These are phyloP conservation scores for Fusarium transvaalense DNA, from an alignment of 2,329 filamentous ascomycete genomes.

Conservation along the genomic window DNA sequence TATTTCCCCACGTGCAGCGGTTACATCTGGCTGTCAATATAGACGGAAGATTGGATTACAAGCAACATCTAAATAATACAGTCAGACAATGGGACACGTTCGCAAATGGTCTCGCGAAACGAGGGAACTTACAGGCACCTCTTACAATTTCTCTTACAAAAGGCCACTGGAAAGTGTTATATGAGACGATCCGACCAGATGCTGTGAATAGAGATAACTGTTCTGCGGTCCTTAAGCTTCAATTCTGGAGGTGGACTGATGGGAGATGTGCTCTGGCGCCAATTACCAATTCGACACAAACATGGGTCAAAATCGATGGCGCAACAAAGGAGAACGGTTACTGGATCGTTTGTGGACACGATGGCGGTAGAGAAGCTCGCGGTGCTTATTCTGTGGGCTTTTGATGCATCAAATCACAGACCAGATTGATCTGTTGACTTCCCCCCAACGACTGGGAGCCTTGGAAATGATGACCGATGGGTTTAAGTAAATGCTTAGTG, in stretches of 20 bases:
- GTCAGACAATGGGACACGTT: background rate
- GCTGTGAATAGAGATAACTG: background rate
- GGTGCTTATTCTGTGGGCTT: too few relatives aligned
- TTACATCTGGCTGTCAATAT: background rate
- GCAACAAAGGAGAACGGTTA: background rate
- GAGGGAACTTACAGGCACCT: background rate
- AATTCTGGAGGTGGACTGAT: background rate
- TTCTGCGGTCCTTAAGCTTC: background rate
- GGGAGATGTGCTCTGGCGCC: background rate
- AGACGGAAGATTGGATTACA: background rate
- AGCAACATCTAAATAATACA: background rate
- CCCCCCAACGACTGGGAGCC: too few relatives aligned
- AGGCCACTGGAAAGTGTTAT: background rate
- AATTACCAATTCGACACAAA: background rate
- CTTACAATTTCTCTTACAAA: background rate
- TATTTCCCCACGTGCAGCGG: background rate
- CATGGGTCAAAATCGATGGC: background rate
- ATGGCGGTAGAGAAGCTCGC: background rate
- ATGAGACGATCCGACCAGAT: background rate
- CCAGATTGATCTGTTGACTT: too few relatives aligned
- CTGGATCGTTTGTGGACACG: background rate
- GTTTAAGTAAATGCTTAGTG: too few relatives aligned
- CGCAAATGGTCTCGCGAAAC: background rate
- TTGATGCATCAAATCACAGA: too few relatives aligned
- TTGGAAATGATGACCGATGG: too few relatives aligned